These are phyloP conservation scores for Telfairia occidentalis DNA, from an alignment of 331 rosid species.

Conservation along the genomic window DNA sequence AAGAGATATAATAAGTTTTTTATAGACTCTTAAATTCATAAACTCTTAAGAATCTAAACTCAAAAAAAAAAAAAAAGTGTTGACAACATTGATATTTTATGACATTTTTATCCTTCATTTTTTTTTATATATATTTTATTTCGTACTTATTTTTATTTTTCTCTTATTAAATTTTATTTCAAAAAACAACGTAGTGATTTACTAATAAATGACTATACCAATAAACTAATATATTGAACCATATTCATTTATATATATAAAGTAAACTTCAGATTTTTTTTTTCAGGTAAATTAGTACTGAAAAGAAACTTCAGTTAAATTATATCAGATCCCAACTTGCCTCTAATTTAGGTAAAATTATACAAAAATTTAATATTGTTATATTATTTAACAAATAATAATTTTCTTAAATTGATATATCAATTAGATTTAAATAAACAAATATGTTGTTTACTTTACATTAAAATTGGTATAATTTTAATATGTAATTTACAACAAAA, in stretches of 20 bases:
- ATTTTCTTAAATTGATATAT: neutral
- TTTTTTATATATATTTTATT: neutral
- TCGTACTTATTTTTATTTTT: neutral
- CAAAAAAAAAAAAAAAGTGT: no score
- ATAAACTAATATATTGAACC: neutral
- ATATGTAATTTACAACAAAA: no score
- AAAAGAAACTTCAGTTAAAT: neutral
- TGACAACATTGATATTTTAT: accelerated
- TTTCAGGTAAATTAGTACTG: no score
- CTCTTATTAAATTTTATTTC: no score
- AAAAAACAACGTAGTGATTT: no score
- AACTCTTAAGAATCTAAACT: no score
- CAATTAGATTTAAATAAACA: neutral
- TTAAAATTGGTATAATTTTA: neutral
- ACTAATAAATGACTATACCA: neutral
- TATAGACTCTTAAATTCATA: no score
- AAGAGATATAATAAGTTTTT: neutral
- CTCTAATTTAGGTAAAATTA: neutral
- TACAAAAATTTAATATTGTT: neutral
- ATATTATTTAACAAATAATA: no score
- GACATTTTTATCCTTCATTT: neutral
- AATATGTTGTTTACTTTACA: neutral
- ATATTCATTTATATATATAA: neutral
- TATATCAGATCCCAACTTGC: neutral
- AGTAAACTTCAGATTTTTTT: no score